Conservation (phyloP, 2,329 filamentous ascomycete genomes). For the Juglanconis sp. region DNA sequence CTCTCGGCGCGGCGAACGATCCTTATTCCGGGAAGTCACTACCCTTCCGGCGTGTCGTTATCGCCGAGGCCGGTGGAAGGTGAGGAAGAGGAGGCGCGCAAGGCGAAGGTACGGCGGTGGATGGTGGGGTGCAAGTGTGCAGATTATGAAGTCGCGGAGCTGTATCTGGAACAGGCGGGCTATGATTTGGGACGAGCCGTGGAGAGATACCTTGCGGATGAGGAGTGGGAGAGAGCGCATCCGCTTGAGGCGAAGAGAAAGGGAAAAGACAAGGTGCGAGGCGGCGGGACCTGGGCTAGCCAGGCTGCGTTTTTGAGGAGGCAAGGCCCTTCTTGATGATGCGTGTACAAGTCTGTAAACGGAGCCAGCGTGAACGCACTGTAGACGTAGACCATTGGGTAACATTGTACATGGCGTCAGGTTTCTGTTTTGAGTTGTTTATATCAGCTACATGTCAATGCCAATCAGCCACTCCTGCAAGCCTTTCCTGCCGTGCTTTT, state of each 20-base stretch:
- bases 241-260: slow-evolving; percentile 45
- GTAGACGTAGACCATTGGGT: not conserved
- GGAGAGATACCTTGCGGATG: slow-evolving; percentile 65
- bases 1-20: slow-evolving; percentile 66
- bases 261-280: slow-evolving; percentile 19
- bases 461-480: not conserved
- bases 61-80: slow-evolving; percentile 70
- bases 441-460: slow-evolving; percentile 1
- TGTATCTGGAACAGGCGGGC: slow-evolving; percentile 69
- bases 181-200: slow-evolving; percentile 67
- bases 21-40: slow-evolving; percentile 68
- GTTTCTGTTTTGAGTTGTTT: not conserved
- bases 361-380: not conserved
- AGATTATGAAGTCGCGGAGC: slow-evolving; percentile 71
- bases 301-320: slow-evolving; percentile 17
- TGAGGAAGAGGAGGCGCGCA: slow-evolving; percentile 70
- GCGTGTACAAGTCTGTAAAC: not conserved
- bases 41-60: slow-evolving; percentile 39
- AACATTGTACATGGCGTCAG: not conserved
- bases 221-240: slow-evolving; percentile 71
- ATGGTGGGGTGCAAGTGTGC: slow-evolving; percentile 76
- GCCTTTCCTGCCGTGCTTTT: not conserved
- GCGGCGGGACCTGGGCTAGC: slow-evolving; percentile 14
- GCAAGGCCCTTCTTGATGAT: slow-evolving; percentile 1
- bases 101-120: slow-evolving; percentile 68